Evolutionary conservation across 2,329 filamentous ascomycete genomes (phyloP).

Genomic region (Diaporthe batatas): DNA sequence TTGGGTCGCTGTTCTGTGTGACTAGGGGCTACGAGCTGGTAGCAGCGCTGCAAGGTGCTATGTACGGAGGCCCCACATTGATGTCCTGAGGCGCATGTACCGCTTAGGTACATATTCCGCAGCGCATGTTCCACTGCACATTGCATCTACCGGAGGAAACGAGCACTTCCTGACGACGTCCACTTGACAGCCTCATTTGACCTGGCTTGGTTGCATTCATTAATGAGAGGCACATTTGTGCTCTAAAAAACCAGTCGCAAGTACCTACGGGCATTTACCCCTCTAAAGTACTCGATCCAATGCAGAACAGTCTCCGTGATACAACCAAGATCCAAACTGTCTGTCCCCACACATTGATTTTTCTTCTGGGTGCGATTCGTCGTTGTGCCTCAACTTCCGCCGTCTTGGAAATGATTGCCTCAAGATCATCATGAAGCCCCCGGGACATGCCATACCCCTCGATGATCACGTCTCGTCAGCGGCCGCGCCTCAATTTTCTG

Average conservation of each 20-base stretch:
- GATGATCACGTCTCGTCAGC: background rate
- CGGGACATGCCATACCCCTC: no score
- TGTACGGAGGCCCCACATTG: slow-evolving; percentile 17
- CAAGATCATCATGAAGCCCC: background rate
- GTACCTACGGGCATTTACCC: no score
- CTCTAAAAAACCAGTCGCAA: background rate
- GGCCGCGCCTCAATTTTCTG: background rate
- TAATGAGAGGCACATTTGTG: background rate
- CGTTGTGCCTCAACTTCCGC: background rate
- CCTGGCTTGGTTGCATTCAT: background rate
- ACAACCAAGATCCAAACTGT: background rate
- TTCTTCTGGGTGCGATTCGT: background rate
- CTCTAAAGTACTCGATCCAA: background rate
- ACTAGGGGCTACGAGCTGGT: background rate
- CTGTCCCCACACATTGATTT: no score
- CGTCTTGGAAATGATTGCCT: background rate
- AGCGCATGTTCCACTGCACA: fast-evolving
- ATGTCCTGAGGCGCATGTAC: background rate
- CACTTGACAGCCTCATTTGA: background rate
- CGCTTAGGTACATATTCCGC: background rate
- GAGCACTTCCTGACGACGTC: background rate
- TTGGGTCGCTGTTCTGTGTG: background rate
- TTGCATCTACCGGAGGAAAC: background rate
- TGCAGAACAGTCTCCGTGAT: background rate
- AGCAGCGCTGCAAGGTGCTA: background rate